Base-by-base conservation (phyloP, 2,329 filamentous ascomycete genomes). In the Claviceps paspali region DNA sequence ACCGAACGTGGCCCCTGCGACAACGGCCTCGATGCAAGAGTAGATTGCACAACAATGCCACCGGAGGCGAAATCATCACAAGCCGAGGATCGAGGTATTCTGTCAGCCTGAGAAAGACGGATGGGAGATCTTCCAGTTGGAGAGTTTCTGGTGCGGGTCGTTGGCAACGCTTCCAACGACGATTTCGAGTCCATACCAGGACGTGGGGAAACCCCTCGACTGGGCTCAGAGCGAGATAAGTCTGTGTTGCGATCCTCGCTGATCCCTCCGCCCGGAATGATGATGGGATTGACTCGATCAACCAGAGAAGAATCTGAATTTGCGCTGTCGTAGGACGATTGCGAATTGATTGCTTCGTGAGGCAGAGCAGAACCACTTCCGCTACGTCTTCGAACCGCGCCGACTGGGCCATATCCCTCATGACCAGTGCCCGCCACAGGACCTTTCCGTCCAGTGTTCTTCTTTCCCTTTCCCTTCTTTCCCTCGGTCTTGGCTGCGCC, bases 381-480 rank as follows among this genome's bases (percentile, higher is more conserved):
- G 49, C 76, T 84, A 38, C 79, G 71, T 22, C 79, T 70, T 40
- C 76, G 71, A 22, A 63, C 49, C 5, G 67, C 62, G 3, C 76
- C 75, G 39, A 83, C 64, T 39, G 70, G 71, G 1, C 80, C 80
- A 49, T 88, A 87, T 1, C 81, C 81, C 60, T 96, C 88, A 50
- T 96, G 86, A 0, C 88, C 88, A 27, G 88, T 96, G n/a, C 88
- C 88, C 29, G 88, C 88, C 12, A 72, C 75, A 17, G 88, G 88
- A 0, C 88, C 87, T 56, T 85, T 88, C 21, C 39, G 32, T 17
- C 81, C 71, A 18, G 63, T 18, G 3, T 34, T 32, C 32, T 49
- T 53, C 33, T 48, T 49, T 19, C 48, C 47, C 33, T 49, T 49
- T 19, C 49, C 48, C 1, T 47, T 44, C 22, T 49, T 75, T 27